Evolutionary conservation across 345 rosid species (phyloP).

Genomic region (Carallia brachiata): DNA sequence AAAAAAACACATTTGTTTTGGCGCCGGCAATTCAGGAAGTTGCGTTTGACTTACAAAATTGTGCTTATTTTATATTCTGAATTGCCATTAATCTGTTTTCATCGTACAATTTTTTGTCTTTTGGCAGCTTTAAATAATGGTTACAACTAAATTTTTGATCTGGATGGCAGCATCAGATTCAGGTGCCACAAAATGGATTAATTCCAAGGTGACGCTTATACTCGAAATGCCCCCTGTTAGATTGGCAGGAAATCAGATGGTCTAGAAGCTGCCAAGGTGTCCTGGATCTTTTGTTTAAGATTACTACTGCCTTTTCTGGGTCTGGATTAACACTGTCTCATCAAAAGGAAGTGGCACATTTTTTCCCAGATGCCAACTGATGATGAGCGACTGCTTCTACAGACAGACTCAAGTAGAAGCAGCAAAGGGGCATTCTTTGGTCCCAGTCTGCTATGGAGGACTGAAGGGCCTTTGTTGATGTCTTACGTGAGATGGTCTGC

Average conservation of each 20-base stretch:
- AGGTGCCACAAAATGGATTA: constrained; percentile 1
- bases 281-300: not conserved
- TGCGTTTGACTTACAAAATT: too few species aligned
- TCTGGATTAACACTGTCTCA: not conserved
- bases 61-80: not conserved
- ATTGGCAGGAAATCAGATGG: too few species aligned
- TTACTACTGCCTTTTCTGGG: not conserved
- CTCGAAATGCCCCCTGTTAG: not conserved
- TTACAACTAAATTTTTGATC: not conserved
- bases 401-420: not conserved
- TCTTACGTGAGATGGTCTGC: too few species aligned
- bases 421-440: not conserved
- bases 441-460: not conserved
- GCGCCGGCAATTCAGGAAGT: not conserved
- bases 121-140: not conserved
- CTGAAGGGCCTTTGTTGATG: too few species aligned
- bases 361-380: not conserved
- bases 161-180: constrained; percentile 15
- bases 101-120: not conserved
- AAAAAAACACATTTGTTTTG: not conserved
- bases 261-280: not conserved
- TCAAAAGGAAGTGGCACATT: not conserved
- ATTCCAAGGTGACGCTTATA: not conserved
- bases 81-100: not conserved
- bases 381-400: not conserved